Conservation (phyloP, 257 asterid species). For the Handroanthus guayacan region DNA sequence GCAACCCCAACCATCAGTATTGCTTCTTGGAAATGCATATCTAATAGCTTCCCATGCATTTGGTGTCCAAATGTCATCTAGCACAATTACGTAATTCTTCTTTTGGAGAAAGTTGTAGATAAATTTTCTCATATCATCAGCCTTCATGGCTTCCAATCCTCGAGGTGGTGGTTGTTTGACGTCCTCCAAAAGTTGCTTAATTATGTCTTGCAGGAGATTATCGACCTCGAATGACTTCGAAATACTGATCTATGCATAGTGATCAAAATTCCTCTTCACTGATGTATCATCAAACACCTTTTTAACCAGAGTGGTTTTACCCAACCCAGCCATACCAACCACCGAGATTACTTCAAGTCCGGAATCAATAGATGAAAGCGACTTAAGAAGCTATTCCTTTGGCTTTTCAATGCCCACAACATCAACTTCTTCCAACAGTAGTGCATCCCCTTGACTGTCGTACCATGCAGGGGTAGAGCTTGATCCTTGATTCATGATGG, state of each 20-base stretch:
- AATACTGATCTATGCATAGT: slow-evolving; percentile 39
- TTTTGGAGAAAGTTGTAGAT: slow-evolving; percentile 13
- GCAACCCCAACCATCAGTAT: not conserved
- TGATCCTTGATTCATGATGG: not conserved
- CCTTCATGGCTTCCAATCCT: slow-evolving; percentile 1
- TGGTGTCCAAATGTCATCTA: slow-evolving; percentile 44
- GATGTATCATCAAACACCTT: slow-evolving; percentile 11
- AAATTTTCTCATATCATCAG: not conserved
- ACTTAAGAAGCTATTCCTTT: slow-evolving; percentile 29
- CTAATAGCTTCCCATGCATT: slow-evolving; percentile 10
- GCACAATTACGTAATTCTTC: slow-evolving; percentile 37
- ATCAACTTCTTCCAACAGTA: slow-evolving; percentile 34
- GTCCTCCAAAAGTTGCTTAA: not conserved
- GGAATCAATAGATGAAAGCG: not conserved
- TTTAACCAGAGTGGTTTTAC: slow-evolving; percentile 36
- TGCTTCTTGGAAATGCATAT: slow-evolving; percentile 9
- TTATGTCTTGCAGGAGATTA: slow-evolving; percentile 15
- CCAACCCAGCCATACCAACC: slow-evolving; percentile 3
- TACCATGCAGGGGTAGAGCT: not conserved
- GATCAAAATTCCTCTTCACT: slow-evolving; percentile 14
- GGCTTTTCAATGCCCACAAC: slow-evolving; percentile 41
- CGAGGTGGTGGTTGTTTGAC: slow-evolving; percentile 1
- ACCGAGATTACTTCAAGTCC: slow-evolving; percentile 3
- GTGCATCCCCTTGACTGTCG: slow-evolving; percentile 39
- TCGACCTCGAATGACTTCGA: slow-evolving; percentile 24